These are phyloP conservation scores for Lactifluus hygrophoroides DNA, from an alignment of 768 basidiomycete species.

Conservation along the genomic window DNA sequence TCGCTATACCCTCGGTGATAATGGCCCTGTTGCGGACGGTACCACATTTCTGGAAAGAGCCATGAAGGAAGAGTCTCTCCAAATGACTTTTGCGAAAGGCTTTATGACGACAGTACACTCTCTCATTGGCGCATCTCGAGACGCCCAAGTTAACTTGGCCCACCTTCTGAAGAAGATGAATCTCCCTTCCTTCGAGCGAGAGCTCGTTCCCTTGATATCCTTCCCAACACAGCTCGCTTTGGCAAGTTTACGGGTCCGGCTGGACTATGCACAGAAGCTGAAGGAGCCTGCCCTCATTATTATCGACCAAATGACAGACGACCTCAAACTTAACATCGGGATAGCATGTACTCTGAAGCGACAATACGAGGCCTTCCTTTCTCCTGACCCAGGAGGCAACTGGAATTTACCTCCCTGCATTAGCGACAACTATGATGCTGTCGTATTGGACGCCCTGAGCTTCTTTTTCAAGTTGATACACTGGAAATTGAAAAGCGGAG, in stretches of 20 bases:
- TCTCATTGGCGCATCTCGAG: slow-evolving; percentile 78
- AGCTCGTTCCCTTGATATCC: slow-evolving; percentile 86
- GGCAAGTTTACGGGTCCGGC: slow-evolving; percentile 79
- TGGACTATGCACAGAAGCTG: slow-evolving; percentile 82
- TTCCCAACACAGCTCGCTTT: slow-evolving; percentile 94
- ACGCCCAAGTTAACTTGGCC: slow-evolving; percentile 76
- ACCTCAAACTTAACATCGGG: slow-evolving; percentile 83
- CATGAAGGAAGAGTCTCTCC: slow-evolving; percentile 93
- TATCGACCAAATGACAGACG: slow-evolving; percentile 90
- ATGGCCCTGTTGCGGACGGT: slow-evolving; percentile 49
- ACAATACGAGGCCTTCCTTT: slow-evolving; percentile 87
- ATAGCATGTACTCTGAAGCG: slow-evolving; percentile 92
- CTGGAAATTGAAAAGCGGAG: slow-evolving; percentile 90
- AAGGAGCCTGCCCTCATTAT: slow-evolving; percentile 84
- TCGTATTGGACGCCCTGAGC: slow-evolving; percentile 77
- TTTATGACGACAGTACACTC: slow-evolving; percentile 81
- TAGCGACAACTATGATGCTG: slow-evolving; percentile 81
- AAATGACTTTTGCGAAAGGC: slow-evolving; percentile 87
- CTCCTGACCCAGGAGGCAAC: slow-evolving; percentile 75
- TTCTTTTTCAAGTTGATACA: slow-evolving; percentile 92
- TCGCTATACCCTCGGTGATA: slow-evolving; percentile 22
- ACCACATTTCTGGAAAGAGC: slow-evolving; percentile 90
- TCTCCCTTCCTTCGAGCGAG: slow-evolving; percentile 82
- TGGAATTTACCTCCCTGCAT: slow-evolving; percentile 90
- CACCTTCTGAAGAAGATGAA: slow-evolving; percentile 77